Percentiles rank a stretch among this genome's conserved stretches.
Conservation (phyloP, 2,329 filamentous ascomycete genomes). For the Colletotrichum tropicale region DNA sequence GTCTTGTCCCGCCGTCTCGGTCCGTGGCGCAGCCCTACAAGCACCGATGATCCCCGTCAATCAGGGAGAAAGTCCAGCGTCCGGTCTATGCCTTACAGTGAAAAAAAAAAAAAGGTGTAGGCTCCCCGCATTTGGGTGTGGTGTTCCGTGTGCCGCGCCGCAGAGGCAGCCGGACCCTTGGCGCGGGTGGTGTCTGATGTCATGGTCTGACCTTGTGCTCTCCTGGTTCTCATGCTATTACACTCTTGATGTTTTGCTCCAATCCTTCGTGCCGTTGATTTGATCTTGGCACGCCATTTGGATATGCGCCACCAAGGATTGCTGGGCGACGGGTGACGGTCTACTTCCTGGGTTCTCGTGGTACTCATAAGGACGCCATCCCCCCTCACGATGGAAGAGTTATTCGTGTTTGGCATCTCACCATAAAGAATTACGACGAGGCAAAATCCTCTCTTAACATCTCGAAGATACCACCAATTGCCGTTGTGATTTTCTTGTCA, state of each 20-base stretch:
- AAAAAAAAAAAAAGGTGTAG: neutral
- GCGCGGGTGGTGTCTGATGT: neutral
- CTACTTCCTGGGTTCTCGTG: accelerated
- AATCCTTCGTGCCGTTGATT: neutral
- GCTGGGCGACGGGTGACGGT: neutral
- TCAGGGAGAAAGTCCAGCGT: neutral
- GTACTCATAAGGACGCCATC: neutral
- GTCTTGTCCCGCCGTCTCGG: neutral
- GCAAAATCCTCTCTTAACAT: neutral
- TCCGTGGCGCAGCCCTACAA: neutral
- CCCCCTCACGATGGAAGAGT: neutral
- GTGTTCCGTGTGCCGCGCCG: neutral
- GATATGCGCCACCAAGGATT: neutral
- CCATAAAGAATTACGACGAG: neutral
- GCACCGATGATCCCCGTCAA: neutral
- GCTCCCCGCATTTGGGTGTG: neutral
- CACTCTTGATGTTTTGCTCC: neutral
- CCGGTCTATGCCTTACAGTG: neutral
- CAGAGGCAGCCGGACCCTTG: neutral
- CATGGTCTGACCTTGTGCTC: neutral
- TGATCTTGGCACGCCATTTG: neutral
- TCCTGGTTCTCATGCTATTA: neutral
- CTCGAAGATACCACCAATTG: neutral
- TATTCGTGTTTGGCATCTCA: no score
- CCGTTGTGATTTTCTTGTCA: no score